phyloP scores from a whole-genome alignment of 768 basidiomycete species.

The Boletus patriciae region DNA sequence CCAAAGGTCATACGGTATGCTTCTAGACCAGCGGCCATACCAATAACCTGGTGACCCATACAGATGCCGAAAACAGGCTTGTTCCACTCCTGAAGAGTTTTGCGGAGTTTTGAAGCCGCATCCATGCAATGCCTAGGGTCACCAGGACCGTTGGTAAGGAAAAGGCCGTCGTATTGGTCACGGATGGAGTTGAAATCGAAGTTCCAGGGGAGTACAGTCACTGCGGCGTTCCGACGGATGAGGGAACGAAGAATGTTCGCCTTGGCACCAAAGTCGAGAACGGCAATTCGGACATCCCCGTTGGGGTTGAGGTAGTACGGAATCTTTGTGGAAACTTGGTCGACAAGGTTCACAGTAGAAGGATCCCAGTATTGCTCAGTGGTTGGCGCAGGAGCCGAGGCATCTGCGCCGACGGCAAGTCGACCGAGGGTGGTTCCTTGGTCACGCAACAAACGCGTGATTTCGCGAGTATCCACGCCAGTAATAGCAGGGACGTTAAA shows the following conservation, averaged over 20 bases:
- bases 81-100: slow-evolving; percentile 84
- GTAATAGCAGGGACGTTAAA: slow-evolving; percentile 91
- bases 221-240: slow-evolving; percentile 84
- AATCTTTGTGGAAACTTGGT: slow-evolving; percentile 83
- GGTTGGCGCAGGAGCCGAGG: slow-evolving; percentile 55
- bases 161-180: slow-evolving; percentile 91
- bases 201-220: slow-evolving; percentile 97
- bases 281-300: slow-evolving; percentile 89
- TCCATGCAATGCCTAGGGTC: slow-evolving; percentile 89
- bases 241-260: slow-evolving; percentile 95
- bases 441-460: slow-evolving; percentile 90
- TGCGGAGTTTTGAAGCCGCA: slow-evolving; percentile 75
- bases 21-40: slow-evolving; percentile 94
- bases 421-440: slow-evolving; percentile 96
- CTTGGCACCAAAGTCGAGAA: slow-evolving; percentile 96
- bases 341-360: slow-evolving; percentile 87
- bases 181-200: slow-evolving; percentile 92
- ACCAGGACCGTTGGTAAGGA: slow-evolving; percentile 96
- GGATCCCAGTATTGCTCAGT: slow-evolving; percentile 91
- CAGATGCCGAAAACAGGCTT: slow-evolving; percentile 97
- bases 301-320: slow-evolving; percentile 84
- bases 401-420: slow-evolving; percentile 78
- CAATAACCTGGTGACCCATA: slow-evolving; percentile 99
- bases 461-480: slow-evolving; percentile 96
- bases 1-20: slow-evolving; percentile 99